Evolutionary conservation across 2,329 filamentous ascomycete genomes (phyloP).

Genomic region (Venturia pyrina): DNA sequence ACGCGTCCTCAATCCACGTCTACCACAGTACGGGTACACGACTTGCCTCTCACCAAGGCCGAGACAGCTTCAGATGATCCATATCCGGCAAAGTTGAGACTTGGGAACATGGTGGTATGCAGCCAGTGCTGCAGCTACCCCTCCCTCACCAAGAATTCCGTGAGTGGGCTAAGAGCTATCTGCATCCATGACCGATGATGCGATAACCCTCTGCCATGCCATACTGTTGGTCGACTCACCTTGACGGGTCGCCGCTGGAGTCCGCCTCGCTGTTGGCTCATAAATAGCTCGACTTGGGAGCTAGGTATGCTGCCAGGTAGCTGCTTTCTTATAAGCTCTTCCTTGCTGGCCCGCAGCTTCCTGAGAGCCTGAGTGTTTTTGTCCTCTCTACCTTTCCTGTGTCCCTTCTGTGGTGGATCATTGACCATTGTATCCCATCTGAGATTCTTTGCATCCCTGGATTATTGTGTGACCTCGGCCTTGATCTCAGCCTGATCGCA

Average conservation of each 20-base stretch:
- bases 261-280: not conserved
- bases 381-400: not conserved
- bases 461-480: not conserved
- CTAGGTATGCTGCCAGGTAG: not conserved
- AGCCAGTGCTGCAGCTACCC: constrained; percentile 1
- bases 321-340: not conserved
- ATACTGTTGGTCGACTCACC: not conserved
- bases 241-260: not conserved
- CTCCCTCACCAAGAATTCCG: not conserved
- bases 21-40: no score
- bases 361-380: not conserved
- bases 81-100: not conserved
- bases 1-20: not conserved
- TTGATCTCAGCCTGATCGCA: not conserved
- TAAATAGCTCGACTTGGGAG: not conserved
- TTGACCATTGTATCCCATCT: not conserved
- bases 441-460: not conserved
- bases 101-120: constrained; percentile 1
- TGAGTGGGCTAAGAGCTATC: not conserved
- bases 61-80: not conserved
- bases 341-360: not conserved
- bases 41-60: not conserved
- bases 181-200: not conserved
- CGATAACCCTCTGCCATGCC: not conserved
- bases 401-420: not conserved